A percentile compares a stretch with the other conserved stretches of the same genome.
phyloP scores from a whole-genome alignment of 2,329 filamentous ascomycete species.

The Botrytis paeoniae region DNA sequence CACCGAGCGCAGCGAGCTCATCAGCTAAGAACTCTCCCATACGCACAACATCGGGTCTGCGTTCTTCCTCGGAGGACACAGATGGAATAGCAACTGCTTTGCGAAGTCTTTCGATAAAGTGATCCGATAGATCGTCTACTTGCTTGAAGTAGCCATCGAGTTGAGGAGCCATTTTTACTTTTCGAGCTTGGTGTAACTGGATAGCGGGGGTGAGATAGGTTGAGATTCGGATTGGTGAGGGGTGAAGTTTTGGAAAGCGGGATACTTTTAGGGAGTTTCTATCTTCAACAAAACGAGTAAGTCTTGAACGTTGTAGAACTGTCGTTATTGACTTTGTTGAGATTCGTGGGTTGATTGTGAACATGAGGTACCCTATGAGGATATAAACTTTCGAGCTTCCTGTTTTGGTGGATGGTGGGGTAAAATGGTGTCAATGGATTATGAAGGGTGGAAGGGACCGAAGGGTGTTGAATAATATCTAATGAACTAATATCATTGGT shows the following conservation, averaged over 20 bases:
- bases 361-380: conserved; percentile 9
- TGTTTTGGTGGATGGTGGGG: conserved; percentile 8
- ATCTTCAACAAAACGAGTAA: not conserved
- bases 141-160: conserved; percentile 91
- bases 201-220: conserved; percentile 34
- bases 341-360: conserved; percentile 15
- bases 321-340: conserved; percentile 15
- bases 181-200: conserved; percentile 53
- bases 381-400: conserved; percentile 11
- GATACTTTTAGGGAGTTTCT: not conserved
- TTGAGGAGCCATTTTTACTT: conserved; percentile 76
- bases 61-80: conserved; percentile 85
- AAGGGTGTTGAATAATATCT: not conserved
- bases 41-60: conserved; percentile 86
- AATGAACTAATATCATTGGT: not conserved
- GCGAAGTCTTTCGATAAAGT: conserved; percentile 86
- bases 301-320: not conserved
- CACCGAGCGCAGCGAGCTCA: conserved; percentile 81
- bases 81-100: conserved; percentile 96
- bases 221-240: conserved; percentile 7
- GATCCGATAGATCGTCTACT: conserved; percentile 74
- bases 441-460: not conserved
- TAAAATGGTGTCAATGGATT: not conserved
- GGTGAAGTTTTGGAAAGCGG: not conserved
- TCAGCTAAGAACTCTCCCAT: conserved; percentile 90